These are phyloP conservation scores for Trametes pubescens DNA, from an alignment of 1,284 basidiomycete genomes.

Conservation along the genomic window DNA sequence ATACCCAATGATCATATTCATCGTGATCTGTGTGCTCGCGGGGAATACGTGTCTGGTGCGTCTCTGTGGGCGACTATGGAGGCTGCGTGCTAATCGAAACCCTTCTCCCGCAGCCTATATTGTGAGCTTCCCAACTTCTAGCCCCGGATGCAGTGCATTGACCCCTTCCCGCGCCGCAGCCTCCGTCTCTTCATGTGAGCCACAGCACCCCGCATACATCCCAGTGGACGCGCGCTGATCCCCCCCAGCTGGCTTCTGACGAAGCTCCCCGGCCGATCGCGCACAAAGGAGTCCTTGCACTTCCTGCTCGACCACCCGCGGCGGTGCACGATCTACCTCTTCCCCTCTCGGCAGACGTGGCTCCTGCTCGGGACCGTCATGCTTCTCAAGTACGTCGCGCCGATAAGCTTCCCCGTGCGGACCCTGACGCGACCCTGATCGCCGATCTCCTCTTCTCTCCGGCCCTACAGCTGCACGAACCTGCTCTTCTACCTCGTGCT, in stretches of 20 bases:
- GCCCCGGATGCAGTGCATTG: not conserved
- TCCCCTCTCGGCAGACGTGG: constrained; percentile 95
- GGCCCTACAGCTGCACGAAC: constrained; percentile 68
- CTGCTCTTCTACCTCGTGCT: constrained; percentile 91
- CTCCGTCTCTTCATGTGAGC: constrained; percentile 42
- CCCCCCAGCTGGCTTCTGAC: constrained; percentile 74
- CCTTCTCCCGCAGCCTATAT: constrained; percentile 15
- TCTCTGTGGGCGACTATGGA: constrained; percentile 30
- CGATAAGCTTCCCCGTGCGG: not conserved
- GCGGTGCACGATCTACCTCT: constrained; percentile 92
- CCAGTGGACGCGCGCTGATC: not conserved
- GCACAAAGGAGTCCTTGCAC: constrained; percentile 78
- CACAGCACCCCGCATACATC: not conserved
- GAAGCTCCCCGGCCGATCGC: constrained; percentile 67
- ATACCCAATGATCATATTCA: constrained; percentile 61
- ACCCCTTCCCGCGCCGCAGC: constrained; percentile 22
- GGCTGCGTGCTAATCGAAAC: not conserved
- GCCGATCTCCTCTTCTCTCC: not conserved
- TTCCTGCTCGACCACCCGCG: constrained; percentile 96
- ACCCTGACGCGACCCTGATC: not conserved
- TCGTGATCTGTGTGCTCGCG: constrained; percentile 61
- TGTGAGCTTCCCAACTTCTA: constrained; percentile 20
- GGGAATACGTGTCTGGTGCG: constrained; percentile 71
- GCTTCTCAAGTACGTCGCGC: constrained; percentile 65
- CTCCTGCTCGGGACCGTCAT: constrained; percentile 77